phyloP scores from a whole-genome alignment of 345 rosid genomes.

The Microthlaspi erraticum region DNA sequence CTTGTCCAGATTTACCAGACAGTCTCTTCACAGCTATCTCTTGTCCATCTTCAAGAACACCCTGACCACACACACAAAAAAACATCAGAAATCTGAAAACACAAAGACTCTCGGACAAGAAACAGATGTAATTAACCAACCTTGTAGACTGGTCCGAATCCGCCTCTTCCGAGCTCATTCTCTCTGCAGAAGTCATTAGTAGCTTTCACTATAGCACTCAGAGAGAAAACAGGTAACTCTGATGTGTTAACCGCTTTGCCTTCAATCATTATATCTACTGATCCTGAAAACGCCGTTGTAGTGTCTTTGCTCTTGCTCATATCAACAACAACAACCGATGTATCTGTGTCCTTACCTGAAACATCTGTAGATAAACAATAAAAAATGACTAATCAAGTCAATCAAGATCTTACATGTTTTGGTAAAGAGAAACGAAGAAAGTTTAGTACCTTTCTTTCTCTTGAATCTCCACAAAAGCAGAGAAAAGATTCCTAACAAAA shows the following conservation, averaged over 20 bases:
- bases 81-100: background rate
- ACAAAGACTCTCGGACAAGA: background rate
- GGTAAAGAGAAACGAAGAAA: background rate
- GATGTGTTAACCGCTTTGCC: slow-evolving; percentile 45
- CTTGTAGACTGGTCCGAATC: slow-evolving; percentile 50
- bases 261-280: slow-evolving; percentile 46
- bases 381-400: slow-evolving; percentile 4
- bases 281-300: slow-evolving; percentile 40
- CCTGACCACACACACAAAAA: slow-evolving; percentile 47
- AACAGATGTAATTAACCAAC: slow-evolving; percentile 14
- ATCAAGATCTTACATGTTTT: background rate
- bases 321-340: slow-evolving; percentile 34
- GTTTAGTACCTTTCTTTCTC: slow-evolving; percentile 43
- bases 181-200: slow-evolving; percentile 42
- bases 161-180: slow-evolving; percentile 47
- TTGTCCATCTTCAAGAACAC: slow-evolving; percentile 65
- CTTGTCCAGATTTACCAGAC: slow-evolving; percentile 61
- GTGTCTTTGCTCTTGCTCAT: slow-evolving; percentile 39
- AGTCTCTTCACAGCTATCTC: slow-evolving; percentile 74
- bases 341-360: slow-evolving; percentile 47
- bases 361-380: slow-evolving; percentile 50
- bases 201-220: slow-evolving; percentile 35
- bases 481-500: slow-evolving; percentile 44
- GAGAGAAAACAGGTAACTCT: slow-evolving; percentile 40
- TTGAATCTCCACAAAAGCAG: slow-evolving; percentile 45